Base-by-base conservation (phyloP, 192 early-diverging fungal species). In the Diversispora epigaea region DNA sequence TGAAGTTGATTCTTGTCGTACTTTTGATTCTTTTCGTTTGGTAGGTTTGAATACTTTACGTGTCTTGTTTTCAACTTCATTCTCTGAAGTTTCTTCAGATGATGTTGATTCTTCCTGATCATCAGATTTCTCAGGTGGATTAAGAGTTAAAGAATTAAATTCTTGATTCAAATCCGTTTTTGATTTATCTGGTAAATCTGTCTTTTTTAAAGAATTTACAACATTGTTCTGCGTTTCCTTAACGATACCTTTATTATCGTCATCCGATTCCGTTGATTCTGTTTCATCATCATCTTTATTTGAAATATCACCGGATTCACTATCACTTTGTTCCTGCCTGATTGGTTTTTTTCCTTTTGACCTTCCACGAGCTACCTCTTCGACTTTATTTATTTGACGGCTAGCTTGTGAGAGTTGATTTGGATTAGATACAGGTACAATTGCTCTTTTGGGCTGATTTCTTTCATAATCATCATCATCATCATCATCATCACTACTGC, bases 31-130 rank as follows among this genome's bases (percentile, higher is more conserved):
- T 7, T 45, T 75, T 65, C 22, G 39, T 17, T 65, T 75, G 17
- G 73, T 75, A 17, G 73, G 73, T 40, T 75, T 75, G 40, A 75
- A 75, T 44, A 75, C 62, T 14, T 55, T 75, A 47, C 45, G 12
- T n/a, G 73, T 43, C 32, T 41, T 62, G 6, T 75, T 75, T 39
- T 55, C 52, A 46, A 63, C 55, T 45, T 72, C 56, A 5, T 72
- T 56, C 0, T 56, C 41, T 0, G 25, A 22, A 10, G 55, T 40
- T 41, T 58, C 47, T 25, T 32, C n/a, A 8, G 14, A 8, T 10
- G 50, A 54, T 17, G 50, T 54, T 11, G 10, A 54, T 14, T 54
- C 50, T 11, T 1, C 2, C 25, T 32, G 0, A 32, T 32, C 25
- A 32, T 32, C 25, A 1, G 25, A 32, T 32, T 32, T 32, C 25